Conservation (phyloP, 139 green algal genomes). For the Spirogloea muscicola region DNA sequence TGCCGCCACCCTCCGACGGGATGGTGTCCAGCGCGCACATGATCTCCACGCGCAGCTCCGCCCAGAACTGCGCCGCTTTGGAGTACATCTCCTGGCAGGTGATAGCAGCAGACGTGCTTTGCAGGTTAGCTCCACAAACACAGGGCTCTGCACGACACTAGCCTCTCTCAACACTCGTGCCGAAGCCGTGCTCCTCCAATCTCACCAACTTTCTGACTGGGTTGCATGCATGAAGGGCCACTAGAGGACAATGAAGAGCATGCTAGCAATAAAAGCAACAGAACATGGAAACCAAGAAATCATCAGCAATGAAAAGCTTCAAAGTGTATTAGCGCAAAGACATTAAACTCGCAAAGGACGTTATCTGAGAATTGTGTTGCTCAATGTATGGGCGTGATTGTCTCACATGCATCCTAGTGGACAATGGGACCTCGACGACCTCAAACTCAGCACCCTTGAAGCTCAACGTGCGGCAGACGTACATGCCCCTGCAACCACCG, state of each 20-base stretch:
- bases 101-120: not conserved
- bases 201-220: too few species aligned
- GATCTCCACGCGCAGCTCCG: conserved; percentile 38
- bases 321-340: not conserved
- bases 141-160: too few species aligned
- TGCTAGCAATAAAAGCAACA: too few species aligned
- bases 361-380: not conserved
- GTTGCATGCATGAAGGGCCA: too few species aligned
- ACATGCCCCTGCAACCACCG: conserved; percentile 57
- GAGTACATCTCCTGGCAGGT: conserved; percentile 38
- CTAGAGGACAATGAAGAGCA: too few species aligned
- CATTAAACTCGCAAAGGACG: not conserved
- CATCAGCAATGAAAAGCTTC: not conserved
- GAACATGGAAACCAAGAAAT: not conserved
- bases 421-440: conserved; percentile 41
- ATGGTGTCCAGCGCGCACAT: conserved; percentile 1
- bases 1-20: not conserved
- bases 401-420: conserved; percentile 29
- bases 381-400: not conserved
- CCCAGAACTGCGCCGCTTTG: conserved; percentile 36
- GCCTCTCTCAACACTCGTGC: too few species aligned
- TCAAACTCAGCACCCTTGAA: conserved; percentile 77
- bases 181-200: too few species aligned
- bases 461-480: conserved; percentile 74
- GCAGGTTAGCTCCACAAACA: too few species aligned